Conservation (phyloP, 495 filamentous ascomycete species). For the Parathielavia hyrcaniae region DNA sequence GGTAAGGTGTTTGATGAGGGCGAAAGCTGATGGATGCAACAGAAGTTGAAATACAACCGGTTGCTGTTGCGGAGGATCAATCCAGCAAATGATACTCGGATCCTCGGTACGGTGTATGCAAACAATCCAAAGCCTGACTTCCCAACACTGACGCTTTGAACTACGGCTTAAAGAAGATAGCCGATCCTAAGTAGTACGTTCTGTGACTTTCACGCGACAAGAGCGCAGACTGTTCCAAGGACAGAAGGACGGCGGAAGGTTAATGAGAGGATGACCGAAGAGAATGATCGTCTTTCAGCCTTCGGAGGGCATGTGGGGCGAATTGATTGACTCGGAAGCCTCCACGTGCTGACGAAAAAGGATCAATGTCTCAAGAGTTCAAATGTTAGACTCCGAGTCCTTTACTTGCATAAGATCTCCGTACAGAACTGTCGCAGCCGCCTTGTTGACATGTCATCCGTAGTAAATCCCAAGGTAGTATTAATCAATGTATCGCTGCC, state of each 20-base stretch:
- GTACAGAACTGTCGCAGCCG: not conserved
- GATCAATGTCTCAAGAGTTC: not conserved
- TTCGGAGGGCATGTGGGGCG: not conserved
- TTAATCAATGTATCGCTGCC: not conserved
- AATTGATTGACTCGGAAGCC: not conserved
- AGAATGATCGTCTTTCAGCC: not conserved
- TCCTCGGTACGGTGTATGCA: not conserved
- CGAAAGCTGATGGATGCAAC: not conserved
- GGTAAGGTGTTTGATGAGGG: no score
- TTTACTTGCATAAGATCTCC: not conserved
- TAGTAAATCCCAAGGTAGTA: no score
- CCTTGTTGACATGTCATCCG: not conserved
- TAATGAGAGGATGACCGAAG: no score
- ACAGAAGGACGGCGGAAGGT: no score
- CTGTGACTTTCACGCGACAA: no score
- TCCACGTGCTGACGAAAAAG: not conserved
- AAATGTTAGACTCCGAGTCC: no score
- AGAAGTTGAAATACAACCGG: no score
- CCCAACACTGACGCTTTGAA: no score
- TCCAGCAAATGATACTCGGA: not conserved
- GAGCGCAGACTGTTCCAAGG: not conserved
- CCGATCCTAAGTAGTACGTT: not conserved
- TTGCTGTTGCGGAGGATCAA: no score
- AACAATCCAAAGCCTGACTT: not conserved
- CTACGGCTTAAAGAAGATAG: not conserved